A percentile compares a stretch with the other conserved stretches of the same genome.
Evolutionary conservation across 306 rosid genomes (phyloP).

Genomic region (Ceratonia siliqua): DNA sequence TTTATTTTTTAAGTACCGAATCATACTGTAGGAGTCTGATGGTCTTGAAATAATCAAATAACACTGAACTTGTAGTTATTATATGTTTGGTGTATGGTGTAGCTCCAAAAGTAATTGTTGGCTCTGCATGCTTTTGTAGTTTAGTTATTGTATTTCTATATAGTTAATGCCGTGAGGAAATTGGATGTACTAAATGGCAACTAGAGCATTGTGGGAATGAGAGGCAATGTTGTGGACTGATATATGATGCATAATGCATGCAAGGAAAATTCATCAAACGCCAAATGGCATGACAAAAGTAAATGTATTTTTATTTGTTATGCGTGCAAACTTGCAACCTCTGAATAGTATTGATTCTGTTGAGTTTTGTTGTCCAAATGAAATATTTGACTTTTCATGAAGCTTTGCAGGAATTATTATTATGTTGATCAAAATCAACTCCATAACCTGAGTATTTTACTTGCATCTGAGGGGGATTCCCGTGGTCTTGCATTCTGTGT

Average conservation of each 20-base stretch:
- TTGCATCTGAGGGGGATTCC: not conserved
- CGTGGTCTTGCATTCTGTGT: conserved; percentile 3
- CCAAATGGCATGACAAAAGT: conserved; percentile 18
- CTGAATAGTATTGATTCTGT: no score
- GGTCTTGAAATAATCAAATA: conserved; percentile 22
- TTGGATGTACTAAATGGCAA: not conserved
- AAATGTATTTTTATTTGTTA: no score
- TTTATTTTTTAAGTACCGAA: not conserved
- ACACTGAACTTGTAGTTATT: not conserved
- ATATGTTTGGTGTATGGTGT: conserved; percentile 15
- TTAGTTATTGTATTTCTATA: not conserved
- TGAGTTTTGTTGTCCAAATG: no score
- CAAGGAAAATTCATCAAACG: conserved; percentile 10
- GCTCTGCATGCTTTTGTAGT: not conserved
- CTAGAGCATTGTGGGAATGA: not conserved
- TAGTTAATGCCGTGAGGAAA: conserved; percentile 12
- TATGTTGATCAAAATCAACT: conserved; percentile 11
- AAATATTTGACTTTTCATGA: no score
- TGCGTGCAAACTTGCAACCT: no score
- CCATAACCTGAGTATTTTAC: not conserved
- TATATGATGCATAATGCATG: conserved; percentile 6
- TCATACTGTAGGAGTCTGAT: conserved; percentile 3
- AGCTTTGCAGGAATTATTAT: not conserved
- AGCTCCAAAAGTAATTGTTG: not conserved
- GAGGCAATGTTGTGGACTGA: conserved; percentile 25